A percentile compares a stretch with the other conserved stretches of the same genome.
phyloP scores from a whole-genome alignment of 371 early-diverging fungal genomes.

The Smittium culicis region DNA sequence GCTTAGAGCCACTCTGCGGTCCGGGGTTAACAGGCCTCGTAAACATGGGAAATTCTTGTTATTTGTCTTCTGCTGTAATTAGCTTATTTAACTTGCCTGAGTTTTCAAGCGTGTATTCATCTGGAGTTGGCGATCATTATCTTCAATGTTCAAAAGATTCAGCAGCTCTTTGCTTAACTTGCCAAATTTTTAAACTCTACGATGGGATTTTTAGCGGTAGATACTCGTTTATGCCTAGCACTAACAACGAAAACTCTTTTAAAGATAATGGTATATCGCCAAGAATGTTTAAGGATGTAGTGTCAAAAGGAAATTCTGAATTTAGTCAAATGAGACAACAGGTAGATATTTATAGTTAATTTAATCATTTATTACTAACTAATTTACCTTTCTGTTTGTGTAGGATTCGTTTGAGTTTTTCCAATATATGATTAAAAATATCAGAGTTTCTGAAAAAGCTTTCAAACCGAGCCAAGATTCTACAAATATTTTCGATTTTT shows the following conservation, averaged over 20 bases:
- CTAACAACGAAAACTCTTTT: constrained; percentile 13
- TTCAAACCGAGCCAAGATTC: constrained; percentile 40
- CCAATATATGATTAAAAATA: constrained; percentile 52
- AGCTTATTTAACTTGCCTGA: constrained; percentile 56
- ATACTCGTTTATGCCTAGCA: constrained; percentile 44
- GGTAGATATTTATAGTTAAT: too few species aligned
- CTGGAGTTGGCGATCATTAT: constrained; percentile 44
- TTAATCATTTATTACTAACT: too few species aligned
- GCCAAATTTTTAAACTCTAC: constrained; percentile 80
- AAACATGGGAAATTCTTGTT: constrained; percentile 95
- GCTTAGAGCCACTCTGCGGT: constrained; percentile 66
- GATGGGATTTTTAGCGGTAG: constrained; percentile 80
- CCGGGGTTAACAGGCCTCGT: constrained; percentile 83
- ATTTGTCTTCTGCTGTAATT: constrained; percentile 88
- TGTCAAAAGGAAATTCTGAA: constrained; percentile 81
- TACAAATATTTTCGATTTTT: constrained; percentile 58
- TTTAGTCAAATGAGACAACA: constrained; percentile 95
- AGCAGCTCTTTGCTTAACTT: constrained; percentile 66
- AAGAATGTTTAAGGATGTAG: constrained; percentile 74
- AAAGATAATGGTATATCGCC: constrained; percentile 64
- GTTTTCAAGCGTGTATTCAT: constrained; percentile 41
- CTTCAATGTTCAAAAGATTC: constrained; percentile 37
- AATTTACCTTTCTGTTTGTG: too few species aligned
- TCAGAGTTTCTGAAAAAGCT: constrained; percentile 59
- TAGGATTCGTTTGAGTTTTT: constrained; percentile 93